Evolutionary conservation across 139 green algal genomes (phyloP), one percentile per base, ranked within the genome.

Genomic region (Diplosphaera chodatii): DNA sequence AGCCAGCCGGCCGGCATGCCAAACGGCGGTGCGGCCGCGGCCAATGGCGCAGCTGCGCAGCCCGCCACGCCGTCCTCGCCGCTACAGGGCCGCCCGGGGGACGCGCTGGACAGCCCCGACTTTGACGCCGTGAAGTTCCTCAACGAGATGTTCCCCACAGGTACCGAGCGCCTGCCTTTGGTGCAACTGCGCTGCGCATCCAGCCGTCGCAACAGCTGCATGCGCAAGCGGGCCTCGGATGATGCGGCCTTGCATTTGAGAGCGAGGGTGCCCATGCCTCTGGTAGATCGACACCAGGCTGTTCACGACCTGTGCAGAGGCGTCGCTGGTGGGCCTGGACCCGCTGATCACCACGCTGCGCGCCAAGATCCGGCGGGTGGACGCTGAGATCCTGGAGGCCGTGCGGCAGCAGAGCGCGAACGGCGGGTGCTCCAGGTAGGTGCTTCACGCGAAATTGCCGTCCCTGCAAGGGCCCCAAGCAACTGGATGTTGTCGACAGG

Each of bases 381-480:
- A 99, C 74, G 86, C 77, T 21, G 90, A 98, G 31, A 98, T 99
- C 13, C 85, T 96, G 30, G 66, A 78, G 1, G 88, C 92, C 4
- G 93, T 99, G 29, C 85, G 90, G 15, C 78, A 87, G 71, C 90
- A 96, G 79, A 93, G 89, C 80, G 84, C 67, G 34, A 85, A 83
- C 27, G 90, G 89, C 0, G 81, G 73, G 5, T 76, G 90, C 1
- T 88, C 90, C 1, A 84, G 80, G 63, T 72, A 72, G 1, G 77
- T 84, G 23, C n/a, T n/a, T n/a, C n/a, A n/a, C n/a, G n/a, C n/a
- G n/a, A n/a, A n/a, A n/a, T n/a, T n/a, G n/a, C n/a, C n/a, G n/a
- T n/a, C n/a, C n/a, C n/a, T n/a, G n/a, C n/a, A n/a, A n/a, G n/a
- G n/a, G n/a, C n/a, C n/a, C n/a, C n/a, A n/a, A n/a, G n/a, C n/a